Conservation (phyloP, 208 protist species). For the Trichomonas vaginalis region DNA sequence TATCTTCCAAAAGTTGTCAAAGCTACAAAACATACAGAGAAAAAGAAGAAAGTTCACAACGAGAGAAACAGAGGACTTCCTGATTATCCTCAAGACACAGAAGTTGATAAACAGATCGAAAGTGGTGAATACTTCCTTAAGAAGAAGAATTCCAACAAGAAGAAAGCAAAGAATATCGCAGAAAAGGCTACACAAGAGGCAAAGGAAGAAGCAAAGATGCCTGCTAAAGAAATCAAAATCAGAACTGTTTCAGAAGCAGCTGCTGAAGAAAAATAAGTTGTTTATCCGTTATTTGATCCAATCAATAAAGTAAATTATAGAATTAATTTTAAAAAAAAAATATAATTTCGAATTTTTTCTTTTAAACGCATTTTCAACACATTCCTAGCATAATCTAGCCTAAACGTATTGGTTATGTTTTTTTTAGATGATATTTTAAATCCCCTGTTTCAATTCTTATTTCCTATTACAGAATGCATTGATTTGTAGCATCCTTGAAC, state of each 20-base stretch:
- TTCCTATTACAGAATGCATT: too few relatives aligned
- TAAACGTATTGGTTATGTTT: too few relatives aligned
- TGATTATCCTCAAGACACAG: background rate
- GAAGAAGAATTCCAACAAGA: background rate
- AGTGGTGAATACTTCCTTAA: slow-evolving; percentile 34
- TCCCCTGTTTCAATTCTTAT: too few relatives aligned
- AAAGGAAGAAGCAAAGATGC: background rate
- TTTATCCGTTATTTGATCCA: too few relatives aligned
- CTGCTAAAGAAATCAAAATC: background rate
- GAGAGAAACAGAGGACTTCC: background rate
- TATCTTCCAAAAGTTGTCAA: slow-evolving; percentile 90
- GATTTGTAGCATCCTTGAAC: too few relatives aligned
- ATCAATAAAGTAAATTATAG: too few relatives aligned
- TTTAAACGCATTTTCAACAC: too few relatives aligned
- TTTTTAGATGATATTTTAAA: too few relatives aligned
- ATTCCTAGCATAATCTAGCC: too few relatives aligned
- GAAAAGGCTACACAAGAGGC: background rate
- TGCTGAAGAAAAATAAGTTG: too few relatives aligned
- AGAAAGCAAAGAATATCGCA: background rate
- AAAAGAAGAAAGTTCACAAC: background rate
- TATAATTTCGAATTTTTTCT: too few relatives aligned
- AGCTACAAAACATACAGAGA: background rate
- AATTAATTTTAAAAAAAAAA: too few relatives aligned
- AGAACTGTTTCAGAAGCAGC: background rate
- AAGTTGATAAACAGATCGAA: slow-evolving; percentile 31